Percentiles rank a stretch among this genome's conserved stretches.
These are phyloP conservation scores for Beauveria medogensis DNA, from an alignment of 2,329 filamentous ascomycete species.

Conservation along the genomic window DNA sequence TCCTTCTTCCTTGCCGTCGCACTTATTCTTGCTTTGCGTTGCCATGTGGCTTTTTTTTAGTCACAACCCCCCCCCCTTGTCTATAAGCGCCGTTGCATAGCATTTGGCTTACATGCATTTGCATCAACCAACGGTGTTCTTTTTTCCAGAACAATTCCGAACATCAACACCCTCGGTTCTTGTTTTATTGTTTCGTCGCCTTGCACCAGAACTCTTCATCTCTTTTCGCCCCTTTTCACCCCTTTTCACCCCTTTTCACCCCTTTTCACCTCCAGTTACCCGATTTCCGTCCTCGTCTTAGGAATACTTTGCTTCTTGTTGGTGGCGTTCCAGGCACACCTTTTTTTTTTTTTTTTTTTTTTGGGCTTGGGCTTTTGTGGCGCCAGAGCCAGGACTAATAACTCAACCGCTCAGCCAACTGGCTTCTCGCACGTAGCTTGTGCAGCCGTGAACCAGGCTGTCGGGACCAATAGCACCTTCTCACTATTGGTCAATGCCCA, in stretches of 20 bases:
- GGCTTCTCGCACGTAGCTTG: conserved; percentile 5
- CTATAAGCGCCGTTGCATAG: not conserved
- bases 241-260: not conserved
- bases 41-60: not conserved
- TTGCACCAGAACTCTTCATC: not conserved
- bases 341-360: not conserved
- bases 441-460: not conserved
- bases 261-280: not conserved
- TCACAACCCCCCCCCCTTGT: not conserved
- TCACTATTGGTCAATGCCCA: conserved; percentile 2
- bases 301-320: not conserved
- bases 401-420: not conserved
- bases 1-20: not conserved
- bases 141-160: conserved; percentile 2
- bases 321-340: conserved; percentile 1
- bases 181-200: not conserved
- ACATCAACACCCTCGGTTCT: not conserved
- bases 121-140: not conserved
- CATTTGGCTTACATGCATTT: not conserved
- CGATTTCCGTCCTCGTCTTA: not conserved
- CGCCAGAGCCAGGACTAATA: not conserved
- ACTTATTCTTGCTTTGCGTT: not conserved
- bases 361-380: not conserved
- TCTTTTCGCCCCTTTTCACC: not conserved
- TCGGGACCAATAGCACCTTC: not conserved